A percentile compares a stretch with the other conserved stretches of the same genome.
Evolutionary conservation across 2,329 filamentous ascomycete species (phyloP).

Genomic region (Aspergillus costaricaensis): DNA sequence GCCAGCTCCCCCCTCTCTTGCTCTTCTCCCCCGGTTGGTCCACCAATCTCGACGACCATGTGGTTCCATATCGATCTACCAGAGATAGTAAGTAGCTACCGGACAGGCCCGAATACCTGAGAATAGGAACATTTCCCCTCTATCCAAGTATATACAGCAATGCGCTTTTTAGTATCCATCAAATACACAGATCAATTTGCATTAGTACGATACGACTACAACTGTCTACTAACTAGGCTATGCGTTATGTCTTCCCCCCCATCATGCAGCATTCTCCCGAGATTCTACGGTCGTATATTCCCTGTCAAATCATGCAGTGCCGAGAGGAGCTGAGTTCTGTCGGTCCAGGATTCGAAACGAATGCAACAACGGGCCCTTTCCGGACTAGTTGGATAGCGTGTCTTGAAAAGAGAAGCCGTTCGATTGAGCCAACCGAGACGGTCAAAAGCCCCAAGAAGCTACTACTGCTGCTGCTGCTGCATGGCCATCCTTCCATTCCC

Average conservation of each 20-base stretch:
- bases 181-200: too few species aligned
- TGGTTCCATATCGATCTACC: slow-evolving; percentile 14
- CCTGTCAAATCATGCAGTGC: slow-evolving; percentile 2
- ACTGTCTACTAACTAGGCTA: not conserved
- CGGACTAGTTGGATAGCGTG: slow-evolving; percentile 5
- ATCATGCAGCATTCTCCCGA: not conserved
- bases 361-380: slow-evolving; percentile 11
- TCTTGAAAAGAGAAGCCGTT: not conserved
- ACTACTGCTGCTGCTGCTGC: not conserved
- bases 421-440: slow-evolving; percentile 9
- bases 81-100: slow-evolving; percentile 1
- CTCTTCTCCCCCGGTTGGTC: slow-evolving; percentile 1
- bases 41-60: slow-evolving; percentile 15
- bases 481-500: slow-evolving; percentile 3
- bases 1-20: not conserved
- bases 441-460: not conserved
- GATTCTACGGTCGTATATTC: not conserved
- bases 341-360: not conserved
- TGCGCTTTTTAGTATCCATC: too few species aligned
- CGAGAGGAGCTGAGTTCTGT: slow-evolving; percentile 9
- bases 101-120: not conserved
- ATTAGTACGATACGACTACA: too few species aligned
- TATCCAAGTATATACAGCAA: not conserved
- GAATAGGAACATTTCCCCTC: not conserved
- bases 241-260: not conserved